Conservation (phyloP, 1,284 basidiomycete genomes). For the Ustilago crameri region DNA sequence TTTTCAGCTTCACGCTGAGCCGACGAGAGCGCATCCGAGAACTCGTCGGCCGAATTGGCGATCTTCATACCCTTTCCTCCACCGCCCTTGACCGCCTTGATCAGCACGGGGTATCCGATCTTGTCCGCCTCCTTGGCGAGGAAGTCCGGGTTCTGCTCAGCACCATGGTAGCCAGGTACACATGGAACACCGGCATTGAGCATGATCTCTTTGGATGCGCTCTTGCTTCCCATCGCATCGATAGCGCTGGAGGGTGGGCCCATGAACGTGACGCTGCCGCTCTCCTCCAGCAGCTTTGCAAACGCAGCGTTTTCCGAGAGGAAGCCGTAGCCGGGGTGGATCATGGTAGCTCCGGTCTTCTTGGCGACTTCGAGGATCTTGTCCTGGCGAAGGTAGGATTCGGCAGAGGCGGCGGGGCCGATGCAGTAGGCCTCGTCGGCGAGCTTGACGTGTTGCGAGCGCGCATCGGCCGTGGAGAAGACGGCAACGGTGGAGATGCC, state of each 20-base stretch:
- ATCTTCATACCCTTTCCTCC: constrained; percentile 70
- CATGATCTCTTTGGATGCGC: constrained; percentile 83
- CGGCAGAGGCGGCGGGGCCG: constrained; percentile 84
- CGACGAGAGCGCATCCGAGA: constrained; percentile 80
- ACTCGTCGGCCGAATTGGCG: constrained; percentile 73
- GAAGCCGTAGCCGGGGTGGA: constrained; percentile 91
- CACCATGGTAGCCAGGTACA: constrained; percentile 88
- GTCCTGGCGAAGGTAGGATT: constrained; percentile 89
- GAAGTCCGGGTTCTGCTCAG: constrained; percentile 77
- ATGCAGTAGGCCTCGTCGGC: constrained; percentile 97
- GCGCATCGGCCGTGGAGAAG: constrained; percentile 83
- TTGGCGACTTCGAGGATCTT: constrained; percentile 86
- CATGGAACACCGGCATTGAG: constrained; percentile 87
- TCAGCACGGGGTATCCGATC: constrained; percentile 69
- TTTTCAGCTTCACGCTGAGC: constrained; percentile 79
- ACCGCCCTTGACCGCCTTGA: constrained; percentile 69
- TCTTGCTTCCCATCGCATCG: constrained; percentile 84
- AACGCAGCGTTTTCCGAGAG: constrained; percentile 72
- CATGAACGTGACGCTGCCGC: constrained; percentile 65
- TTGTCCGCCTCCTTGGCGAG: constrained; percentile 75
- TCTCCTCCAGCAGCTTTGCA: constrained; percentile 37
- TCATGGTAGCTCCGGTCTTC: constrained; percentile 77
- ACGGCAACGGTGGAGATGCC: constrained; percentile 90
- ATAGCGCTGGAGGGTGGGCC: constrained; percentile 68
- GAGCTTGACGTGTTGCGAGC: constrained; percentile 79